A percentile compares a stretch with the other conserved stretches of the same genome.
These are phyloP conservation scores for Filosporella fistucella DNA, from an alignment of 495 filamentous ascomycete genomes.

Conservation along the genomic window DNA sequence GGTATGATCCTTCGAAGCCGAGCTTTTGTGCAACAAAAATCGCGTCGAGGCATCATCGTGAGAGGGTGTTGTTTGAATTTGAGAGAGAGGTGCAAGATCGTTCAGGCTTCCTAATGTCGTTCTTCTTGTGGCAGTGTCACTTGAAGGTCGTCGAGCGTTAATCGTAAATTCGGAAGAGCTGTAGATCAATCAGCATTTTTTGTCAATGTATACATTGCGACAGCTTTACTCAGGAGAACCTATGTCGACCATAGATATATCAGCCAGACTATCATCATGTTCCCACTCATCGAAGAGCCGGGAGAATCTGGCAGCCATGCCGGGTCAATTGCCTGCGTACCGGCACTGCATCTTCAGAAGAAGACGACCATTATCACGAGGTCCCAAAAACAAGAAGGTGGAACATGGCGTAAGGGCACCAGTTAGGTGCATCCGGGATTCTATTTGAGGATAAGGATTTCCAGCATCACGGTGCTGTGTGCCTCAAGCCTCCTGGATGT, in stretches of 20 bases:
- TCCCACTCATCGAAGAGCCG: constrained; percentile 12
- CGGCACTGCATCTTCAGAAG: too few species aligned
- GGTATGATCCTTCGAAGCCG: background rate
- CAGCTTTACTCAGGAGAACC: background rate
- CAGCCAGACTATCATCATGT: background rate
- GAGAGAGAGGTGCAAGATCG: background rate
- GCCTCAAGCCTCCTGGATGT: too few species aligned
- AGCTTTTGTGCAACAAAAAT: constrained; percentile 2
- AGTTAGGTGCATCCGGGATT: too few species aligned
- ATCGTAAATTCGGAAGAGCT: background rate
- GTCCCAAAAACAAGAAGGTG: too few species aligned
- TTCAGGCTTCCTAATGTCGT: too few species aligned
- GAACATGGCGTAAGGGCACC: too few species aligned
- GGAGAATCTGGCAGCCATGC: constrained; percentile 3
- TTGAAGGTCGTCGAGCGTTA: background rate
- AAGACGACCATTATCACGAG: too few species aligned
- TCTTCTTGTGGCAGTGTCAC: background rate
- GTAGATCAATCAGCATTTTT: background rate
- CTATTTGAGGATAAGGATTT: too few species aligned
- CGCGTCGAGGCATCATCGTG: constrained; percentile 8
- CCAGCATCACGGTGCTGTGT: too few species aligned
- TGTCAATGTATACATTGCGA: too few species aligned
- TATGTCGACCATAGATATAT: constrained; percentile 8
- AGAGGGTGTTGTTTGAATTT: background rate
- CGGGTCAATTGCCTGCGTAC: too few species aligned